These are phyloP conservation scores for Helianthus annuus DNA, from an alignment of 129 eudicot genomes.

Conservation along the genomic window DNA sequence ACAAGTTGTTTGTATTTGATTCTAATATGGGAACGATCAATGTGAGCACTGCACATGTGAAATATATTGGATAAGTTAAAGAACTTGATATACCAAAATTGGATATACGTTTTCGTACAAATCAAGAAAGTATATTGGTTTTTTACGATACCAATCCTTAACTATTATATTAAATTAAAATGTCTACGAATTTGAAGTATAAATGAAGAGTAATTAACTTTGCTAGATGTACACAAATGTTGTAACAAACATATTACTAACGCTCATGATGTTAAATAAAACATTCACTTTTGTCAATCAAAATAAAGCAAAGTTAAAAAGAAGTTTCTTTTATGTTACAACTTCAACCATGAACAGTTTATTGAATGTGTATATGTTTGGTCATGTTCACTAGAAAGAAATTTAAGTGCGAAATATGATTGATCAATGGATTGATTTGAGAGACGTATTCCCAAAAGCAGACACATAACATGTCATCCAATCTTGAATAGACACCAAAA, in stretches of 20 bases:
- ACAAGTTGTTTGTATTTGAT: too few relatives aligned
- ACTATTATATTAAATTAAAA: too few relatives aligned
- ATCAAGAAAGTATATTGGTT: too few relatives aligned
- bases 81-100: too few relatives aligned
- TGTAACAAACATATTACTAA: background rate
- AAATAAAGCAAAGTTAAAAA: background rate
- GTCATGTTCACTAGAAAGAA: background rate
- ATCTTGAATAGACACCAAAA: conserved; percentile 36
- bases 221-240: too few relatives aligned
- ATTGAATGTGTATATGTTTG: background rate
- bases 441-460: conserved; percentile 21
- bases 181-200: too few relatives aligned
- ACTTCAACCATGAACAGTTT: background rate
- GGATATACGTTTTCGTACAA: too few relatives aligned
- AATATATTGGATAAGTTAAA: too few relatives aligned
- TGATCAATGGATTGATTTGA: conserved; percentile 18
- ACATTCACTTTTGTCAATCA: background rate
- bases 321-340: background rate
- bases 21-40: too few relatives aligned
- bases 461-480: conserved; percentile 36
- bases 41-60: too few relatives aligned
- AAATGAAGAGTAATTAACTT: too few relatives aligned
- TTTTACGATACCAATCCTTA: too few relatives aligned
- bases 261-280: background rate
- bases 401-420: background rate